A percentile compares a stretch with the other conserved stretches of the same genome.
phyloP scores from a whole-genome alignment of 805 yeast genomes.

The Wickerhamomyces queroliae region DNA sequence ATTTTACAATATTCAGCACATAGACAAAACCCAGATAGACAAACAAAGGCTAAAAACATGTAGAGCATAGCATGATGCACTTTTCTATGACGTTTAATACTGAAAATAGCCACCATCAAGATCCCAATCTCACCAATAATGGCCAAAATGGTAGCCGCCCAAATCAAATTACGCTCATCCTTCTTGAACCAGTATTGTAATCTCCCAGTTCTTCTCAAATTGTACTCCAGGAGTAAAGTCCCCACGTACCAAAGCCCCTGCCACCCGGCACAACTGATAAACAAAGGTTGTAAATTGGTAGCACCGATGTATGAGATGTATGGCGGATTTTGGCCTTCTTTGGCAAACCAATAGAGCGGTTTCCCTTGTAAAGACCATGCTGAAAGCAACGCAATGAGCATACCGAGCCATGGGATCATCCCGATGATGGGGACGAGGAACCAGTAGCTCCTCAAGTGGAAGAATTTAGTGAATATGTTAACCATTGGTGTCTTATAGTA shows the following conservation, averaged over 20 bases:
- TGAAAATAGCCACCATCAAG: constrained; percentile 66
- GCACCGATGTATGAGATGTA: constrained; percentile 89
- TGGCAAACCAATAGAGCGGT: constrained; percentile 60
- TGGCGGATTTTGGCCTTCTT: constrained; percentile 41
- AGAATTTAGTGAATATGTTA: neutral
- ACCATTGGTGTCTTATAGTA: neutral
- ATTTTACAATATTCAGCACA: constrained; percentile 39
- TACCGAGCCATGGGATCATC: constrained; percentile 79
- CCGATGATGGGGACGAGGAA: constrained; percentile 60
- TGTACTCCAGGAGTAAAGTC: constrained; percentile 56
- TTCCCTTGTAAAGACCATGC: constrained; percentile 81
- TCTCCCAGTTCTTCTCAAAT: constrained; percentile 50
- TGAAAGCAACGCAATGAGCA: constrained; percentile 73
- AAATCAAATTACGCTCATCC: constrained; percentile 33
- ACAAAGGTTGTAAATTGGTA: constrained; percentile 76
- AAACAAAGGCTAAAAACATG: constrained; percentile 64
- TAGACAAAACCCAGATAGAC: constrained; percentile 42
- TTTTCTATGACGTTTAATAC: constrained; percentile 48
- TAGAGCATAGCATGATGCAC: constrained; percentile 66
- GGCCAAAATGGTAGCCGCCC: constrained; percentile 38
- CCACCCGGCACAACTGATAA: constrained; percentile 69
- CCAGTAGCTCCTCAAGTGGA: constrained; percentile 32
- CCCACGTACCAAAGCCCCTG: constrained; percentile 74
- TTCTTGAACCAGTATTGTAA: constrained; percentile 36
- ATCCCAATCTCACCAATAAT: constrained; percentile 66